Base-by-base conservation (phyloP, 1,284 basidiomycete genomes). In the Abortiporus biennis region DNA sequence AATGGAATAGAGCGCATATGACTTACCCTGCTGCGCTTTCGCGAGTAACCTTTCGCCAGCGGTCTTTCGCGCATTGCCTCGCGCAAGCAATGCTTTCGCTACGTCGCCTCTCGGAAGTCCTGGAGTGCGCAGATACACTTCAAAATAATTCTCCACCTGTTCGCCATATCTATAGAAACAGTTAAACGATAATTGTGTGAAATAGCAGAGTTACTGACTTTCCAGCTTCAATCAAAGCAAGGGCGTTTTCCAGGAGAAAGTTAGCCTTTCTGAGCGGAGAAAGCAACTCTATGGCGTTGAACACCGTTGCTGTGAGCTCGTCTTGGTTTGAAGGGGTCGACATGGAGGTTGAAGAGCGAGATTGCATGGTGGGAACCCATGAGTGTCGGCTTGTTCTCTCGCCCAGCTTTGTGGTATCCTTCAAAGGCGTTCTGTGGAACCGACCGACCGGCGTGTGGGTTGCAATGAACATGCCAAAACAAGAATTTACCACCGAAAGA, bases 51-150 rank as follows among this genome's bases (percentile, higher is more conserved):
- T 63, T 47, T 81, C 76, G 22, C 75, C 76, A 21, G 68, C 69
- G 6, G 62, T 58, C 50, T 74, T 76, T 42, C 77, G 62, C 22
- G 79, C 79, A 54, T 73, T 74, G 3, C 72, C 78, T 38, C 79
- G 61, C 2, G 76, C 77, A 5, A 80, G 53, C 40, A 80, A 58
- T 1, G 80, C 80, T 46, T 63, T 67, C 6, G 71, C 68, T 4
- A 76, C 54, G 45, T 80, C 72, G 37, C 65, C 63, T 41, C 64
- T 68, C 31, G 72, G 60, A 16, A 82, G 54, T 40, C 74, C 71
- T 0, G 79, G 79, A 20, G 78, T 81, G 43, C 68, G 65, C 41
- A 83, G 55, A 51, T 77, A 82, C 16, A 82, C 76, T 12, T 82
- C 78, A 24, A 83, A 51, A 52, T 78, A 81, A 35, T 67, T 72